Evolutionary conservation across 2,329 filamentous ascomycete species (phyloP), one percentile per base, ranked within the genome.

Genomic region (Fusarium lateritium): DNA sequence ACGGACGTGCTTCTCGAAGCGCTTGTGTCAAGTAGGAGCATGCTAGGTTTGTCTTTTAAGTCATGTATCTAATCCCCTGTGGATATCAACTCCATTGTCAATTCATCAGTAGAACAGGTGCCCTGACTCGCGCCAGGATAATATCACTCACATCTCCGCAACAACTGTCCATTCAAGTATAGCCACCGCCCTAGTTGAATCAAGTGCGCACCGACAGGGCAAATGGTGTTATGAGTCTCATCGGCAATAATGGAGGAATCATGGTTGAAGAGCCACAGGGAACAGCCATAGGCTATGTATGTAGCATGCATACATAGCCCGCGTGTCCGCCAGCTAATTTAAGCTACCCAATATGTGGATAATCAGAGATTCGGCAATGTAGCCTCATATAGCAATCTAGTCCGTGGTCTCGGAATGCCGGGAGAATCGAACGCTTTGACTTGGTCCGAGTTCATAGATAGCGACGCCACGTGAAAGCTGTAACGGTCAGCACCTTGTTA

Each of bases 1-100:
- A 31, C 15, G 40, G 28, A n/a, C n/a, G 19, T 53, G 28, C 36
- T 61, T 69, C 62, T 65, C 36, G 54, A 53, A 49, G 43, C 14
- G 36, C 38, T 58, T 34, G 56, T 66, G 65, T 69, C 65, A 69
- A 31, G 49, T 42, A 53, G 39, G 33, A 19, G 33, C 47, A 46
- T 56, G 39, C 46, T 56, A 47, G 36, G 58, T 28, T 21, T 19
- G 39, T 31, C 33, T 19, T 50, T 8, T 24, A 61, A 70, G 67
- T 70, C 67, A 70, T 68, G 63, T 24, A 15, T 17, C 13, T 22
- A 45, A 26, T 34, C 5, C 14, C 24, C 50, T 47, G 21, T 56
- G 54, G 34, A 52, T 52, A 40, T 26, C 6, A 28, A 53, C 36
- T 42, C 46, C 36, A 53, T 53, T 40, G 21, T 53, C 53, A 40